phyloP scores from a whole-genome alignment of 768 basidiomycete genomes.

The Agrocybe praecox region DNA sequence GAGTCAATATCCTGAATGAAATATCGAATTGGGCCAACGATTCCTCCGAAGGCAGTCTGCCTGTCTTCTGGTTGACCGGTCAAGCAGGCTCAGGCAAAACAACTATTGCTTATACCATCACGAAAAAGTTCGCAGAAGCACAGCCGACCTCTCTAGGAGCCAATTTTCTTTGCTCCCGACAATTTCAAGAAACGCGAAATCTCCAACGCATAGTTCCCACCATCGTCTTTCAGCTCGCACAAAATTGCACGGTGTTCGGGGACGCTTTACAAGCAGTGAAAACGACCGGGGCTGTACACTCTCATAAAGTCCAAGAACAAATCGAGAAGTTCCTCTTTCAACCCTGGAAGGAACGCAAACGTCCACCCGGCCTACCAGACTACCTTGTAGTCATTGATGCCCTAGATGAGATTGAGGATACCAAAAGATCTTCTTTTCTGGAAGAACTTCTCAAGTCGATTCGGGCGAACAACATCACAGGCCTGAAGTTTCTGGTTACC shows the following conservation, averaged over 20 bases:
- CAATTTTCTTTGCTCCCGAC: conserved; percentile 2
- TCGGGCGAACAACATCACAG: conserved; percentile 2
- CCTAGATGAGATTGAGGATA: conserved; percentile 20
- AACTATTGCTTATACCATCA: conserved; percentile 11
- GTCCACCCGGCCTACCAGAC: not conserved
- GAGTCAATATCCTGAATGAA: conserved; percentile 5
- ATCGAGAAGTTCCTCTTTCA: conserved; percentile 13
- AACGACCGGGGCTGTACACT: not conserved
- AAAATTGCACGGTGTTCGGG: not conserved
- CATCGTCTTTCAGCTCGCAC: not conserved
- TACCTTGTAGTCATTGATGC: conserved; percentile 26
- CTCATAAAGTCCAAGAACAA: not conserved
- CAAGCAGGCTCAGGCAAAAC: conserved; percentile 13
- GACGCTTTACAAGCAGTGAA: not conserved
- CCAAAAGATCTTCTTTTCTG: conserved; percentile 15
- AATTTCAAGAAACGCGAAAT: conserved; percentile 1
- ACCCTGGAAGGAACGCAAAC: conserved; percentile 17
- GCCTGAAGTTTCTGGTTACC: conserved; percentile 23
- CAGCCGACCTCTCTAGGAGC: not conserved
- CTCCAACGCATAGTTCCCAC: not conserved
- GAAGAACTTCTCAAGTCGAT: conserved; percentile 11
- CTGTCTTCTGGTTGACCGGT: conserved; percentile 11
- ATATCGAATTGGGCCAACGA: conserved; percentile 10
- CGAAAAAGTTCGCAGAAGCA: not conserved
- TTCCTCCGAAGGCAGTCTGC: not conserved